Evolutionary conservation across 768 basidiomycete genomes (phyloP), one percentile per base, ranked within the genome.

Genomic region (Kwoniella bestiolae): DNA sequence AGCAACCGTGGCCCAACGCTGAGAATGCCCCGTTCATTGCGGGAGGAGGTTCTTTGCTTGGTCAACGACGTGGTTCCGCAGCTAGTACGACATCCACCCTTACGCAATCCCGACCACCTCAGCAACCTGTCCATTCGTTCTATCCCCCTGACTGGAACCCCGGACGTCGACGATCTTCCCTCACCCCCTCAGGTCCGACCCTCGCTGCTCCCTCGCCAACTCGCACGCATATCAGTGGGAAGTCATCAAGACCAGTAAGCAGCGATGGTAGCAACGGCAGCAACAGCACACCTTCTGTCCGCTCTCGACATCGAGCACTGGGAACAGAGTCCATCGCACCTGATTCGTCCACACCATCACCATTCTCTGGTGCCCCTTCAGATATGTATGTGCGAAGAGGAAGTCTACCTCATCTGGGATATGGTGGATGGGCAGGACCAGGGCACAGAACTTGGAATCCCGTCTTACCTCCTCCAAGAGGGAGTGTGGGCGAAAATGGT

Each of bases 151-250:
- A 50, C 21, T 57, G 63, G 64, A 46, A 56, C 51, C 45, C 60
- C 1, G 68, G 67, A 11, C 46, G 63, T 9, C 65, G 75, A 18
- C 63, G 77, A 28, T 70, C 78, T 34, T 79, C 77, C 11, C 53
- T 81, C 9, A 78, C 80, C 1, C 80, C 80, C 9, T 62, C 73
- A 9, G 47, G 60, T 8, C 60, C 78, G 2, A 63, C 69, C 1
- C 66, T 79, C 0, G 72, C 73, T 5, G 69, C 71, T 11, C 72
- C 75, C 2, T 78, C 77, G 28, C 76, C 77, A 1, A 73, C 72
- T n/a, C 64, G 69, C 25, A 60, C 71, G 14, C 66, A 69, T 35
- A 73, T 60, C 35, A 67, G 23, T 34, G 77, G 72, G 12, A 66
- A 50, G 21, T 25, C 69, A 11, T 69, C 63, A 1, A 46, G 72